These are phyloP conservation scores for Strigomonas culicis DNA, from an alignment of 208 protist genomes.

Conservation along the genomic window DNA sequence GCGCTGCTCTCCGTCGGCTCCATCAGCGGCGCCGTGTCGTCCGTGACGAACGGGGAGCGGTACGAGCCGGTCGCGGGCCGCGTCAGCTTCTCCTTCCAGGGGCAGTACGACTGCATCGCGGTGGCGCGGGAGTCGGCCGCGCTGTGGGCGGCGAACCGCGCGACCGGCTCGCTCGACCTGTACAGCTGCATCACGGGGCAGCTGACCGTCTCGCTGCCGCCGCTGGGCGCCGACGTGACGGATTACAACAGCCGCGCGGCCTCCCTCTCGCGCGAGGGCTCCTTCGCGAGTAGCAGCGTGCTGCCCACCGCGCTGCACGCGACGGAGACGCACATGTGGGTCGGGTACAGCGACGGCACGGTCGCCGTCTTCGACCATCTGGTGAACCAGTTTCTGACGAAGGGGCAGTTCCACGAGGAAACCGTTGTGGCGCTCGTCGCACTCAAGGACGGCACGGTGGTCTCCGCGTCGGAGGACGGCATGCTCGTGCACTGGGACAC, in stretches of 20 bases:
- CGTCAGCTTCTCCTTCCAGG: conserved; percentile 36
- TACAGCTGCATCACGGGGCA: conserved; percentile 64
- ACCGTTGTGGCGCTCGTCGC: conserved; percentile 37
- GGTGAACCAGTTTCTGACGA: conserved; percentile 48
- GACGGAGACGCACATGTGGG: conserved; percentile 66
- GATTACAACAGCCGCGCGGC: background rate
- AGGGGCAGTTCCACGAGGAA: conserved; percentile 49
- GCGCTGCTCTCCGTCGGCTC: background rate
- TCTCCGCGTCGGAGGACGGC: conserved; percentile 74
- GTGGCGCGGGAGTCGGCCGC: conserved; percentile 35
- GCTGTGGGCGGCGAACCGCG: conserved; percentile 54
- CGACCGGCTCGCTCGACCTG: conserved; percentile 47
- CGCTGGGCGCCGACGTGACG: conserved; percentile 13
- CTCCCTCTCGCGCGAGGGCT: background rate
- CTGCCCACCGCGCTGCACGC: conserved; percentile 32
- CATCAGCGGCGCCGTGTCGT: conserved; percentile 10
- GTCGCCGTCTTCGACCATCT: conserved; percentile 82
- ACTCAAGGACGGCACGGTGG: conserved; percentile 36
- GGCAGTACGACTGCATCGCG: conserved; percentile 31
- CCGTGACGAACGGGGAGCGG: conserved; percentile 17
- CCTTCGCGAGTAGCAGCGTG: background rate
- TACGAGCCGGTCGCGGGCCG: conserved; percentile 34
- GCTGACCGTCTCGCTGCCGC: conserved; percentile 28
- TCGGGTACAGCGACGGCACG: conserved; percentile 65
- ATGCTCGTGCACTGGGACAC: conserved; percentile 77